phyloP scores from a whole-genome alignment of 2,329 filamentous ascomycete genomes.

The Colletotrichum sp. region DNA sequence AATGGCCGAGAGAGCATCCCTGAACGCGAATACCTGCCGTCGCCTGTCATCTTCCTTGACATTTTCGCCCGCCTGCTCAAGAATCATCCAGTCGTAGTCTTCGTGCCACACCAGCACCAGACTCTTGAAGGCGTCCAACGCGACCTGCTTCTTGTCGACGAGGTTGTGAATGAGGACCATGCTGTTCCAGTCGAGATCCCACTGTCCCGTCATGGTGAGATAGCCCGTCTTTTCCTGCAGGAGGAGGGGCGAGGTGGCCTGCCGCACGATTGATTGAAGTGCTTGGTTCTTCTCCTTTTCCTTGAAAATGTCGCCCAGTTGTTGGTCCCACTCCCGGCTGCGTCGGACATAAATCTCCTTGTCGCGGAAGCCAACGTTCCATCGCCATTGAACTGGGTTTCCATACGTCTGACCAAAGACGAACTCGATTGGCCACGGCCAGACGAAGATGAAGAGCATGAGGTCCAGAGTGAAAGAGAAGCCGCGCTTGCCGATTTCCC shows the following conservation, averaged over 20 bases:
- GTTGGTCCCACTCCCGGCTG: conserved; percentile 74
- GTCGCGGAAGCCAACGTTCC: conserved; percentile 75
- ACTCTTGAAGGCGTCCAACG: conserved; percentile 72
- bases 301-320: conserved; percentile 59
- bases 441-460: conserved; percentile 68
- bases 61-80: conserved; percentile 57
- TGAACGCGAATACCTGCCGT: conserved; percentile 80
- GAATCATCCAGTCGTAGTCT: conserved; percentile 73
- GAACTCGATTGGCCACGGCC: conserved; percentile 78
- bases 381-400: conserved; percentile 76
- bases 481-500: conserved; percentile 64
- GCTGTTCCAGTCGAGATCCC: conserved; percentile 84
- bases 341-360: conserved; percentile 83
- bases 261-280: conserved; percentile 66
- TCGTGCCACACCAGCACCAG: conserved; percentile 73
- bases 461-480: conserved; percentile 78
- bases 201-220: conserved; percentile 81
- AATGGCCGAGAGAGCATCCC: conserved; percentile 74
- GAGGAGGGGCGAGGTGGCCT: conserved; percentile 71
- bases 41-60: conserved; percentile 66
- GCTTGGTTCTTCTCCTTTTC: conserved; percentile 58
- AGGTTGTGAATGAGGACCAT: conserved; percentile 79
- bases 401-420: conserved; percentile 62
- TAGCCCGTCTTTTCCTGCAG: conserved; percentile 85
- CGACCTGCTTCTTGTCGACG: conserved; percentile 65